Evolutionary conservation across 179 eudicot genomes (phyloP).

Genomic region (Drosera spatulata): DNA sequence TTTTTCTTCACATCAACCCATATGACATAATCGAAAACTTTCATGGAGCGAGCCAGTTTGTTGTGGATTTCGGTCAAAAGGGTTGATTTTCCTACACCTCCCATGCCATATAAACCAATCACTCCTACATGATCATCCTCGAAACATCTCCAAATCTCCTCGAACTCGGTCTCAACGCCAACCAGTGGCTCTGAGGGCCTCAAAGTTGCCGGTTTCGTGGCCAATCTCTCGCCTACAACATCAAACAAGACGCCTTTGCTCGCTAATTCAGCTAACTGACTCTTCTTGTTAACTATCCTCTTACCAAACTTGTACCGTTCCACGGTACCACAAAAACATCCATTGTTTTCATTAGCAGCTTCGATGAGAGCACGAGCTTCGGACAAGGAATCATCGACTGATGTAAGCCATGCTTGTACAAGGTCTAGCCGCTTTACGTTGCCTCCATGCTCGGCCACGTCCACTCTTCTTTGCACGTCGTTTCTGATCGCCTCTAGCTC

Average conservation of each 20-base stretch:
- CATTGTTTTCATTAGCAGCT: not conserved
- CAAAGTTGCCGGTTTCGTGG: constrained; percentile 7
- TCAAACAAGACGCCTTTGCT: constrained; percentile 4
- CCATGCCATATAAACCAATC: constrained; percentile 23
- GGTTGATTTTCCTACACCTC: constrained; percentile 26
- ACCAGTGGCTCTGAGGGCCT: constrained; percentile 13
- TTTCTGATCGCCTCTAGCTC: constrained; percentile 8
- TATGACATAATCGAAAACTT: constrained; percentile 18
- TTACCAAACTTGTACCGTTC: constrained; percentile 10
- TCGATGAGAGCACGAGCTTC: constrained; percentile 3
- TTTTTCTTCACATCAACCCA: constrained; percentile 15
- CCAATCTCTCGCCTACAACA: constrained; percentile 9
- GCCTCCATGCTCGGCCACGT: constrained; percentile 11
- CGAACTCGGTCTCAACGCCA: constrained; percentile 15
- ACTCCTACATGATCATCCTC: constrained; percentile 12
- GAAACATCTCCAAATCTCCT: constrained; percentile 6
- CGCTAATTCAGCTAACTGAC: not conserved
- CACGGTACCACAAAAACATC: no score
- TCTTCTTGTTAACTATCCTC: constrained; percentile 2
- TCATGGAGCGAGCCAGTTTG: not conserved
- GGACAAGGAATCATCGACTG: not conserved
- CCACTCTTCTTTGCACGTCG: constrained; percentile 12
- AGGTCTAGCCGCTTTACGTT: constrained; percentile 7
- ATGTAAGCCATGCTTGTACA: constrained; percentile 16
- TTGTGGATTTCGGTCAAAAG: constrained; percentile 17